Base-by-base conservation (phyloP, 345 rosid species). In the Citrus trifoliata region DNA sequence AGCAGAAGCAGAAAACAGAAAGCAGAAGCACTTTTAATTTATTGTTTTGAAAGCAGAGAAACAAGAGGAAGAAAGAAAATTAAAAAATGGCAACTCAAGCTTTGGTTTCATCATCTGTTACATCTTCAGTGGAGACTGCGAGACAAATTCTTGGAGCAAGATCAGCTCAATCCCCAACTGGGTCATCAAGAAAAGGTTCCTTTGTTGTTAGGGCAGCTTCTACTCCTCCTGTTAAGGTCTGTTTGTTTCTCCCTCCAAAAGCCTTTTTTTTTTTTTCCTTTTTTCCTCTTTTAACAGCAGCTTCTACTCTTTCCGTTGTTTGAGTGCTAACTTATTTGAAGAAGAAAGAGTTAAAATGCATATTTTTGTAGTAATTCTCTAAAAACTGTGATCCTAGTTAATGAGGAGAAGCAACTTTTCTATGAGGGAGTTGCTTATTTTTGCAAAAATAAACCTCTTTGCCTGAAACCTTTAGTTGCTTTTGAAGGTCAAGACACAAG, bases 211-310 rank as follows among this genome's bases (percentile, higher is more conserved):
- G 86, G 83, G 97, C 99, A 42, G 74, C 98, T 35, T 85, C 99
- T 13, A 89, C 94, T 83, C 99, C 97, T 12, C 99, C 99, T 19
- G 99, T 87, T 55, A 93, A 96, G 99, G 99, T 95, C 73, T 67
- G 22, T 65, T 25, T 30, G 18, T n/a, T 5, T 59, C 7, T 61
- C 13, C 24, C 8, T 46, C 42, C 73, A 53, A 35, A 74, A 61
- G 24, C 8, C 8, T 56, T 65, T 53, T 24, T 53, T 51, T 51
- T 51, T 14, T 51, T 5, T 2, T 2, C 40, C 40, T 7, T 38
- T 38, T 38, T 38, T 51, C 16, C 4, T 4, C 2, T 51, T 51
- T 16, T 51, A 42, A 53, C 22, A 53, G n/a, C 58, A 53, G 58
- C 58, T 53, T 53, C 58, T 2, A 18, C 7, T 53, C 7, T 53